Percentiles rank a stretch among this genome's conserved stretches.
These are phyloP conservation scores for Hanseniaspora vineae DNA, from an alignment of 805 yeast species.

Conservation along the genomic window DNA sequence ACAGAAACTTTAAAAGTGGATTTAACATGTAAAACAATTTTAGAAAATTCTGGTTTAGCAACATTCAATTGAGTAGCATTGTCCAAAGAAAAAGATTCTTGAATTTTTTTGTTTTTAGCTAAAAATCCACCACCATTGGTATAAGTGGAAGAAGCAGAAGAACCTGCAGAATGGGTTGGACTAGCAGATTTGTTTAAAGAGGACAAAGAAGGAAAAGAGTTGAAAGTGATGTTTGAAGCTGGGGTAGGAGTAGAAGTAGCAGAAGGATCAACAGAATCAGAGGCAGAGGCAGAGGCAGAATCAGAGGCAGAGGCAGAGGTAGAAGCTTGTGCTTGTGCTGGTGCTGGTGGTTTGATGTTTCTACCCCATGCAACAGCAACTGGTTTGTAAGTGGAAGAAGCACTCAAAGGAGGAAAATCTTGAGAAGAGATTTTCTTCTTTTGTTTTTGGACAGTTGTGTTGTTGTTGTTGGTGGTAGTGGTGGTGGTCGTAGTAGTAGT, in stretches of 20 bases:
- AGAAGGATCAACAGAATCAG: constrained; percentile 9
- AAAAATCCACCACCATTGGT: constrained; percentile 24
- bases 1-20: constrained; percentile 49
- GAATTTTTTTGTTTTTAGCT: constrained; percentile 46
- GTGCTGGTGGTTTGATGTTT: constrained; percentile 30
- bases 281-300: constrained; percentile 12
- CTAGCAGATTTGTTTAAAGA: constrained; percentile 5
- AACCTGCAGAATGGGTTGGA: constrained; percentile 1
- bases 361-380: constrained; percentile 32
- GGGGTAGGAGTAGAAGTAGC: constrained; percentile 5
- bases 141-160: constrained; percentile 15
- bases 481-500: not conserved
- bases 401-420: constrained; percentile 59
- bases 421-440: constrained; percentile 22
- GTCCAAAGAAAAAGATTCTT: constrained; percentile 68
- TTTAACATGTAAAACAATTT: constrained; percentile 52
- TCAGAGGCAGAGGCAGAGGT: constrained; percentile 8
- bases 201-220: constrained; percentile 4
- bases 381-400: constrained; percentile 23
- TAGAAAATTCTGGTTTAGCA: constrained; percentile 52
- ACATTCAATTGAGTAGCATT: constrained; percentile 54
- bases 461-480: not conserved
- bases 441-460: constrained; percentile 1
- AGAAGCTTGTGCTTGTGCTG: constrained; percentile 10
- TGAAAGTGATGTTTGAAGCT: not conserved